A percentile compares a stretch with the other conserved stretches of the same genome.
These are phyloP conservation scores for Fusarium sp. DNA, from an alignment of 2,329 filamentous ascomycete genomes.

Conservation along the genomic window DNA sequence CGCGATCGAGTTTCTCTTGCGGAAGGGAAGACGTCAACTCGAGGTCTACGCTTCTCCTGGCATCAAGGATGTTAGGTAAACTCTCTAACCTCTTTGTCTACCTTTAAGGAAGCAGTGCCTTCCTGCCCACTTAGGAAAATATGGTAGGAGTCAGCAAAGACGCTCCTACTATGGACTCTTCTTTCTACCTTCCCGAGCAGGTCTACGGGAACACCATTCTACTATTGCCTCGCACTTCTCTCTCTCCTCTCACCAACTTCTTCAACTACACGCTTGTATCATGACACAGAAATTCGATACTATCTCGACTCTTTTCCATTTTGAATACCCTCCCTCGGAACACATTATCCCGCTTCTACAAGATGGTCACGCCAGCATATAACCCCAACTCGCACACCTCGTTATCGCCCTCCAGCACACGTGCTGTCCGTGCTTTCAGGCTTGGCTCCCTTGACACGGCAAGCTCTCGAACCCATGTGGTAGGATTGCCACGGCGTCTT, in stretches of 20 bases:
- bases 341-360: conserved; percentile 20
- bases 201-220: background rate
- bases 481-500: conserved; percentile 41
- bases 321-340: conserved; percentile 40
- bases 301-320: conserved; percentile 12
- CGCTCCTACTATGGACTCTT: background rate
- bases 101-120: background rate
- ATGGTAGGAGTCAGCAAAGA: background rate
- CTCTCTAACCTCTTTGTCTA: background rate
- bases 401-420: conserved; percentile 28
- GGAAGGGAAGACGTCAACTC: conserved; percentile 81
- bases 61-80: conserved; percentile 72
- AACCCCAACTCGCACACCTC: conserved; percentile 39
- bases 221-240: background rate
- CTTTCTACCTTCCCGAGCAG: conserved; percentile 2
- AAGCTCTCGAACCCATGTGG: conserved; percentile 41
- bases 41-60: conserved; percentile 81
- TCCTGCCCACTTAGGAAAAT: background rate
- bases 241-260: conserved; percentile 1
- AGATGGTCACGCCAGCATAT: conserved; percentile 46
- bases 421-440: conserved; percentile 14
- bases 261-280: conserved; percentile 23
- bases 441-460: conserved; percentile 32
- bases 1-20: conserved; percentile 82
- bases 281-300: conserved; percentile 16